Base-by-base conservation (phyloP, 2,329 filamentous ascomycete species). In the Daldinia sp. region DNA sequence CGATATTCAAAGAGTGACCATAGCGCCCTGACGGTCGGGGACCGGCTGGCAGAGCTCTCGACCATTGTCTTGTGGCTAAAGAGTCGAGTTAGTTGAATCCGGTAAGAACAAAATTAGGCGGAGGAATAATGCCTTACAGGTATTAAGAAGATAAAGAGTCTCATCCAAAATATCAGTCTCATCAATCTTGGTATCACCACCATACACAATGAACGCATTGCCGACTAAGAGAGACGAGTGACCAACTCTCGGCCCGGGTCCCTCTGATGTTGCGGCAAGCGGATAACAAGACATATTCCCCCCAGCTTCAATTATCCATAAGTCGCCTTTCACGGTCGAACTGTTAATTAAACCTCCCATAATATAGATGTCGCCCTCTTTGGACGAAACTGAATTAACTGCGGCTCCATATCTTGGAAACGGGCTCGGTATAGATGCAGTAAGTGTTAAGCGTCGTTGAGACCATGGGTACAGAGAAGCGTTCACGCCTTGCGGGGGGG, bases 131-230 rank as follows among this genome's bases (percentile, higher is more conserved):
- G 75, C 80, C 94, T 80, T 84, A 98, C 95, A 97, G 50, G 95
- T 99, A 79, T 99, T 99, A 52, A 99, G 83, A 51, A 99, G 85
- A 78, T 99, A 99, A 10, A 99, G 82, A 0, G 95, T 98, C 79
- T 99, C 94, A 73, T 99, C 95, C 60, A 99, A 81, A 49, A 92
- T 84, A 77, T 99, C 95, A 29, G 88, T 87, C 73, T 98, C 95
- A 57, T 97, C 93, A 75, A 97, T 90, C 78, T 99, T 99, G 52
- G 95, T 99, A 77, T 99, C 96, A 74, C 95, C 95, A 50, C 95
- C 96, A 74, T 98, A 99, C 10, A 99, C 95, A 70, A 99, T 99
- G 76, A 98, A 99, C 0, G 95, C 95, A 78, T 99, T 99, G 60
- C 96, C 96, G 55, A 99, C 95, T 13, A 99, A 84, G 72, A 99